Percentiles rank a stretch among this genome's conserved stretches.
Evolutionary conservation across 1,139 yeast species (phyloP).

Genomic region (Candida freyschussii): DNA sequence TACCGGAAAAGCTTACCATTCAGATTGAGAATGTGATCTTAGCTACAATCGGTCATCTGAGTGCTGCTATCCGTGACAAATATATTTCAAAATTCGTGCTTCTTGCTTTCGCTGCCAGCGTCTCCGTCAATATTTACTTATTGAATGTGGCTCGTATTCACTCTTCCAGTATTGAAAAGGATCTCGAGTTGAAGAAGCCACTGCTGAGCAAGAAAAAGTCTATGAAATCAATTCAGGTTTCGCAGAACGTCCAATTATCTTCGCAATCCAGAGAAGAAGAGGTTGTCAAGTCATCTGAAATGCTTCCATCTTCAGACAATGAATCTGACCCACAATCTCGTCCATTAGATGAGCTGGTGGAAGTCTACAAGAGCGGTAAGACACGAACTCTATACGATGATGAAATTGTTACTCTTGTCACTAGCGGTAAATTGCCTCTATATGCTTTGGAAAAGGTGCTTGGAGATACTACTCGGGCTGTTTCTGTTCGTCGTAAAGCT

Average conservation of each 20-base stretch:
- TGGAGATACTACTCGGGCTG: slow-evolving; percentile 86
- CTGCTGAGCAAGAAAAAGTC: slow-evolving; percentile 13
- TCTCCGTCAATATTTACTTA: slow-evolving; percentile 77
- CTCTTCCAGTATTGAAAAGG: slow-evolving; percentile 21
- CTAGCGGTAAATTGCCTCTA: slow-evolving; percentile 76
- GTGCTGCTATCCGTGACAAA: slow-evolving; percentile 76
- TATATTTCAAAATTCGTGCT: slow-evolving; percentile 75
- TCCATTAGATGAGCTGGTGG: slow-evolving; percentile 60
- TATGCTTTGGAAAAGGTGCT: slow-evolving; percentile 93
- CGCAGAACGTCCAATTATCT: slow-evolving; percentile 4
- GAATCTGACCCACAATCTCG: slow-evolving; percentile 26
- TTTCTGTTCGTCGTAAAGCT: slow-evolving; percentile 84
- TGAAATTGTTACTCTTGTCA: slow-evolving; percentile 69
- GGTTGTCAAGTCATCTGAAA: slow-evolving; percentile 21
- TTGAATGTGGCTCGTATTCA: slow-evolving; percentile 72
- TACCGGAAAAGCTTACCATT: slow-evolving; percentile 60
- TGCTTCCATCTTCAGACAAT: slow-evolving; percentile 19
- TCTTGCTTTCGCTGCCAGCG: slow-evolving; percentile 67
- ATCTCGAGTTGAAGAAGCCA: slow-evolving; percentile 17
- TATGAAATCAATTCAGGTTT: slow-evolving; percentile 7
- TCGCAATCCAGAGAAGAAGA: slow-evolving; percentile 11
- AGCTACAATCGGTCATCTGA: slow-evolving; percentile 50
- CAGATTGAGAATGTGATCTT: slow-evolving; percentile 62
- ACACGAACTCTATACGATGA: slow-evolving; percentile 61
- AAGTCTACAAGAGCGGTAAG: slow-evolving; percentile 65